Evolutionary conservation across 306 rosid genomes (phyloP).

Genomic region (Bauhinia variegata): DNA sequence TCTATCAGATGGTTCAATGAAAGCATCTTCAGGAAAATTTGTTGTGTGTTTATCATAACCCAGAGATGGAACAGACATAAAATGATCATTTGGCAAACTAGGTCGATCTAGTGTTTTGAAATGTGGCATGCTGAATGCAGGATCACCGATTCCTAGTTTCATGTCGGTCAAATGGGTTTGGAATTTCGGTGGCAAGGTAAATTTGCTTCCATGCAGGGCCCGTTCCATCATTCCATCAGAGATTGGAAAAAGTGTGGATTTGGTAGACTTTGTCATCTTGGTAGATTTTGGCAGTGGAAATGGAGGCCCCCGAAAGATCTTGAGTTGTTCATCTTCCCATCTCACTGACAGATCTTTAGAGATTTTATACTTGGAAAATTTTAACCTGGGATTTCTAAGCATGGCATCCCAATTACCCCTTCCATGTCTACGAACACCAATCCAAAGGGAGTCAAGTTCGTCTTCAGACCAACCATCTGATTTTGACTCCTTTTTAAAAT

Average conservation of each 20-base stretch:
- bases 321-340: slow-evolving; percentile 97
- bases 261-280: slow-evolving; percentile 59
- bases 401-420: slow-evolving; percentile 92
- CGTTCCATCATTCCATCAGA: slow-evolving; percentile 98
- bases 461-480: slow-evolving; percentile 94
- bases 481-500: slow-evolving; percentile 65
- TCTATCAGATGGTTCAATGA: slow-evolving; percentile 72
- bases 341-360: slow-evolving; percentile 72
- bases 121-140: slow-evolving; percentile 56
- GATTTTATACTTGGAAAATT: slow-evolving; percentile 76
- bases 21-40: slow-evolving; percentile 63
- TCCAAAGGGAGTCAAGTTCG: slow-evolving; percentile 97
- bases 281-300: slow-evolving; percentile 63
- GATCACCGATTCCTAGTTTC: slow-evolving; percentile 86
- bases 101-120: slow-evolving; percentile 62
- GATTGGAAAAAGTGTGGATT: slow-evolving; percentile 73
- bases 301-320: slow-evolving; percentile 74
- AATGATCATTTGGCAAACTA: slow-evolving; percentile 66
- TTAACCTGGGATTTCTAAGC: slow-evolving; percentile 84
- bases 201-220: slow-evolving; percentile 93
- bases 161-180: slow-evolving; percentile 92
- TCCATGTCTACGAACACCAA: slow-evolving; percentile 98
- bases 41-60: slow-evolving; percentile 57
- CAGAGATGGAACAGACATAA: slow-evolving; percentile 62
- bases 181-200: slow-evolving; percentile 72